Base-by-base conservation (phyloP, 306 rosid species). In the Carpinus fangiana region DNA sequence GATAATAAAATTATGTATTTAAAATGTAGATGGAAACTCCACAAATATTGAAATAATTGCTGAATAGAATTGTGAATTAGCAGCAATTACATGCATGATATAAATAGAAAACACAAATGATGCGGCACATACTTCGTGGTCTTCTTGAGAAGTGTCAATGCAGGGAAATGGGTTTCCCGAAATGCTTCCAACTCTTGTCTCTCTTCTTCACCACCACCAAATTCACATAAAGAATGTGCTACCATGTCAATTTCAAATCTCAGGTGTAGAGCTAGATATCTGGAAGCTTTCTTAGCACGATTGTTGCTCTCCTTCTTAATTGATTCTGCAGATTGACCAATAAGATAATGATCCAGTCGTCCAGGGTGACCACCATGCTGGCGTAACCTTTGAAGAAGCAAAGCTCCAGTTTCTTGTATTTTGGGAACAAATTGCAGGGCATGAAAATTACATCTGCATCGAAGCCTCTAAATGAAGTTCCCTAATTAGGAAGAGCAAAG, bases 181-280 rank as follows among this genome's bases (percentile, higher is more conserved):
- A 90, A 95, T 66, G 93, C 94, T 84, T 93, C 92, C 90, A 95
- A 87, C 85, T 91, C 96, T 81, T 85, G 82, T 82, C 87, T 86
- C 90, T 95, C 99, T 72, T 83, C 93, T 77, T 93, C 98, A 70
- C 98, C 99, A 81, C 97, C 98, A 54, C 97, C 98, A 85, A 88
- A 93, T 84, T 95, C 97, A 82, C 99, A 95, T 73, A 95, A 85
- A 85, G 99, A 95, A 89, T 95, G 99, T 80, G 97, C 87, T 65
- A 90, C 99, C 99, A 93, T 95, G 85, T 95, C 99, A 84, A 95
- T 95, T 88, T 95, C 99, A 86, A 93, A 93, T 77, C 99, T 89
- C 91, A 95, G 93, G 83, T 95, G 99, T 62, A 95, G 54, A 79
- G 99, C 92, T 23, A 95, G 92, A 87, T 93, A 95, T 81, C 84